Base-by-base conservation (phyloP, 2,329 filamentous ascomycete genomes). In the Fusarium sp. region DNA sequence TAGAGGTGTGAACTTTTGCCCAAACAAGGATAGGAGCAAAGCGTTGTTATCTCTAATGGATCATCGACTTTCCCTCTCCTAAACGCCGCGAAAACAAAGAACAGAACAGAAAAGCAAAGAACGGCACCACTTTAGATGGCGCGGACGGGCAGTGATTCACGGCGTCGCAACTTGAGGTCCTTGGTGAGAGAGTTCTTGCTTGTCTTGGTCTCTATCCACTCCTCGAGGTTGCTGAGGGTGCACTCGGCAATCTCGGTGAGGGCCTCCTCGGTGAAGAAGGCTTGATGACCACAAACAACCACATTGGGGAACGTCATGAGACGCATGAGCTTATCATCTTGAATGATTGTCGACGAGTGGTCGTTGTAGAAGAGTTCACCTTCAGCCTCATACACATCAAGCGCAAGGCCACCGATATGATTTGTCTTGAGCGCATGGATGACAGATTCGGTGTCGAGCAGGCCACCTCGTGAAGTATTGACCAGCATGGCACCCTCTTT, bases 301-400 rank as follows among this genome's bases (percentile, higher is more conserved):
- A 92, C 91, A 71, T 93, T 93, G 67, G 87, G 91, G 75, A 93
- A 93, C 2, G 90, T 92, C 81, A 91, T 88, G 70, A 93, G 81
- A 9, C 91, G 86, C 86, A 90, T 91, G 49, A 93, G 83, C 63
- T 88, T 84, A 74, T 93, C 90, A 76, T 93, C 91, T 54, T 92
- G 84, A 71, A 92, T 91, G 74, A 92, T 90, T 70, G 90, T 86
- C 19, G 84, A 86, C 9, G 89, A 91, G 76, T 91, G 89, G 73
- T 92, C 90, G 74, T 88, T 86, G 79, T 92, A 92, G 77, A 93
- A 93, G 40, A 92, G 81, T 43, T 83, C 80, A n/a, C 86, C 84
- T 79, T 93, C 91, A 46, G 86, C 87, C 77, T 93, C 91, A 79
- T 93, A 93, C 21, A 93, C 91, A 77, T 93, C 91, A 43, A 93